Evolutionary conservation across 148 eudicot genomes (phyloP).

Genomic region (Fallopia convolvulus): DNA sequence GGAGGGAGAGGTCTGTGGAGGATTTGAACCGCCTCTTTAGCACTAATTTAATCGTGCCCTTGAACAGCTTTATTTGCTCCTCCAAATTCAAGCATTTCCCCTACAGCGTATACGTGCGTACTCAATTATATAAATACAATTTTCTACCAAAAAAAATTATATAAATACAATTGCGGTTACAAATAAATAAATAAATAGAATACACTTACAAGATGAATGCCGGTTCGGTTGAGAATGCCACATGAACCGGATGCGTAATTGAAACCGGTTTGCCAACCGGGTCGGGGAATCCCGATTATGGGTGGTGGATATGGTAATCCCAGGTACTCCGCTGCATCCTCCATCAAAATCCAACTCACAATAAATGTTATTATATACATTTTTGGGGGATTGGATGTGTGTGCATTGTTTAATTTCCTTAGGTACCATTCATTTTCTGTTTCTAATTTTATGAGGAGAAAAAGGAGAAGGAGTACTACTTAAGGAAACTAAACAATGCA

Average conservation of each 20-base stretch:
- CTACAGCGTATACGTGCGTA: constrained; percentile 17
- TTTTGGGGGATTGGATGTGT: no score
- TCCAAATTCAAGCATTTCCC: constrained; percentile 53
- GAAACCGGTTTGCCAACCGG: constrained; percentile 27
- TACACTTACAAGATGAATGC: constrained; percentile 26
- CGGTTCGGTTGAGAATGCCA: constrained; percentile 58
- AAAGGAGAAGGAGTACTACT: no score
- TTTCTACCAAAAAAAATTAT: no score
- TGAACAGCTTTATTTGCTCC: constrained; percentile 39
- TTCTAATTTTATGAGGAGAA: no score
- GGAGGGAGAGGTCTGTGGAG: constrained; percentile 13
- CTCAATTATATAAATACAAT: no score
- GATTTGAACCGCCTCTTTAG: constrained; percentile 15
- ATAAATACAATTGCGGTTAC: no score
- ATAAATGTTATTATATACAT: no score
- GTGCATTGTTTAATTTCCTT: no score
- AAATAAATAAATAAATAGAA: no score
- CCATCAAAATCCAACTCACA: no score
- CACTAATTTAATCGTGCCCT: constrained; percentile 26
- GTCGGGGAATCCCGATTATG: constrained; percentile 12
- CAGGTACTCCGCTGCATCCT: constrained; percentile 46
- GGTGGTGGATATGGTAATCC: constrained; percentile 61
- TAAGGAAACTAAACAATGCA: background rate
- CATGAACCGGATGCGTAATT: constrained; percentile 69
- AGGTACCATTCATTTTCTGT: no score